Percentiles rank a stretch among this genome's conserved stretches.
Evolutionary conservation across 2,329 filamentous ascomycete genomes (phyloP).

Genomic region (Claviceps sp.): DNA sequence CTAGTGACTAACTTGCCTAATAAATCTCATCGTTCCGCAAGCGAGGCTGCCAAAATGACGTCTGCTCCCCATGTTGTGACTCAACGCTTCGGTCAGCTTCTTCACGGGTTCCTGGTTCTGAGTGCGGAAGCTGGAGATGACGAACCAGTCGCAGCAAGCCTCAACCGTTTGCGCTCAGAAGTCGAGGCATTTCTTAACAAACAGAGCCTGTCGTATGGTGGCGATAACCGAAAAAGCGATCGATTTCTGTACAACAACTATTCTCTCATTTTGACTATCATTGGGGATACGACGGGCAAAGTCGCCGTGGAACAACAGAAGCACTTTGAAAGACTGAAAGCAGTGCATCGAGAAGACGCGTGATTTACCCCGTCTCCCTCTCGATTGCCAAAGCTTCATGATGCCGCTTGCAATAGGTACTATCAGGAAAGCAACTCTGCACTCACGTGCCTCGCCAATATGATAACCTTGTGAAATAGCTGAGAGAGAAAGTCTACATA

Average conservation of each 20-base stretch:
- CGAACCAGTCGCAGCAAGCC: constrained; percentile 74
- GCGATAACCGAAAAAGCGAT: constrained; percentile 67
- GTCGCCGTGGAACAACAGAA: constrained; percentile 60
- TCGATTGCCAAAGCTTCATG: not conserved
- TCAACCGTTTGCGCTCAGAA: constrained; percentile 64
- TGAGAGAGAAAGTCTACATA: not conserved
- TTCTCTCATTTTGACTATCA: constrained; percentile 83
- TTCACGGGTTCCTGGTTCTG: constrained; percentile 71
- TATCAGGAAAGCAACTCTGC: not conserved
- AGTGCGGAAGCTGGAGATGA: constrained; percentile 89
- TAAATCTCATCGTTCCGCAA: constrained; percentile 25
- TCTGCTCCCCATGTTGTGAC: constrained; percentile 84
- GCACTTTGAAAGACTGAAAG: constrained; percentile 58
- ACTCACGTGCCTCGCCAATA: not conserved
- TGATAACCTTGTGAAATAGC: not conserved
- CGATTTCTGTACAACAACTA: constrained; percentile 95
- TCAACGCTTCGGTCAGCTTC: constrained; percentile 86
- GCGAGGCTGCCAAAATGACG: constrained; percentile 47
- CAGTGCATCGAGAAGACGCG: constrained; percentile 36
- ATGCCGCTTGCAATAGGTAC: not conserved
- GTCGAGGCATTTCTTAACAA: constrained; percentile 73
- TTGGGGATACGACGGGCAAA: constrained; percentile 63
- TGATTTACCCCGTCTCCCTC: constrained; percentile 1
- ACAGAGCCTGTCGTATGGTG: constrained; percentile 57
- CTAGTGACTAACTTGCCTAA: constrained; percentile 40